These are phyloP conservation scores for Rickenella mellea DNA, from an alignment of 768 basidiomycete species.

Conservation along the genomic window DNA sequence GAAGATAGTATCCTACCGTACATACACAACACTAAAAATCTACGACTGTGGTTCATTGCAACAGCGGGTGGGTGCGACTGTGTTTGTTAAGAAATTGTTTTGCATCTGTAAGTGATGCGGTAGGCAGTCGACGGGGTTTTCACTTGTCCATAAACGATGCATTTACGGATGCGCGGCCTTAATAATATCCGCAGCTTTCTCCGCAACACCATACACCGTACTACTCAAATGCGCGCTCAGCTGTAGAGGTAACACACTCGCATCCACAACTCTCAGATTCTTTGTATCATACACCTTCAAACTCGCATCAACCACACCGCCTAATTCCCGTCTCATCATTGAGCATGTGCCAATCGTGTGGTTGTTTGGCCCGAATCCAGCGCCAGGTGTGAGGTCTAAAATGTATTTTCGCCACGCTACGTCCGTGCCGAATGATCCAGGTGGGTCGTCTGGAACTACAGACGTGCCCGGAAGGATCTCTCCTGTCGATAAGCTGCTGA, in stretches of 20 bases:
- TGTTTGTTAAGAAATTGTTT: too few relatives aligned
- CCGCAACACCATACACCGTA: constrained; percentile 43
- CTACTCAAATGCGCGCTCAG: constrained; percentile 36
- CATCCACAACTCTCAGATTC: constrained; percentile 41
- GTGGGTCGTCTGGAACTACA: constrained; percentile 30
- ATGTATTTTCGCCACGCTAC: constrained; percentile 40
- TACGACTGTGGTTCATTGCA: too few relatives aligned
- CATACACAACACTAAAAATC: too few relatives aligned
- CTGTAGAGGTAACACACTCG: constrained; percentile 38
- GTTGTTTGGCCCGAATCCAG: constrained; percentile 31
- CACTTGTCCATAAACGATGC: too few relatives aligned
- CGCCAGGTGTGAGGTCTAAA: constrained; percentile 11
- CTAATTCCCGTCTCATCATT: constrained; percentile 20
- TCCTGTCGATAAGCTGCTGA: constrained; percentile 27
- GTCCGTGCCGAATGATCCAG: constrained; percentile 32
- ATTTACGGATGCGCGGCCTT: not conserved
- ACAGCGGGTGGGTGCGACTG: too few relatives aligned
- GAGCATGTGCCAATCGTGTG: constrained; percentile 38
- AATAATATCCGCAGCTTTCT: constrained; percentile 39
- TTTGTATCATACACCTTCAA: constrained; percentile 11
- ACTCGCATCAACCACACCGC: constrained; percentile 16
- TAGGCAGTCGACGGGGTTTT: too few relatives aligned
- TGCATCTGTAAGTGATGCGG: too few relatives aligned
- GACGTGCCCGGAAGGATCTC: constrained; percentile 32
- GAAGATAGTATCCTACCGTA: too few relatives aligned